These are phyloP conservation scores for Boletus rufocinnamomeus DNA, from an alignment of 768 basidiomycete species.

Conservation along the genomic window DNA sequence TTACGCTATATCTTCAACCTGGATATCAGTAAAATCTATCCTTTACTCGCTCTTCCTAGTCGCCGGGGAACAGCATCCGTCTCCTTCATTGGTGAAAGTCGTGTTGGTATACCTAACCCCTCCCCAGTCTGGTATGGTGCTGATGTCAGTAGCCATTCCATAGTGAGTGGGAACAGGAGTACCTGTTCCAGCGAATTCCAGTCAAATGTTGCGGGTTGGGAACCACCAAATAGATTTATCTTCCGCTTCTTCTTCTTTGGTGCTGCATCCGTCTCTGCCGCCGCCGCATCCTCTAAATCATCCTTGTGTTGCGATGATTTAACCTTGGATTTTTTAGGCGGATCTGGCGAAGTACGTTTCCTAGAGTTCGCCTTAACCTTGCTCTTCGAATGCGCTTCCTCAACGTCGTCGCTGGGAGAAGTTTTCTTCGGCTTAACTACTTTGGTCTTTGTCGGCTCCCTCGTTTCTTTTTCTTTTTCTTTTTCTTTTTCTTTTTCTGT, in stretches of 20 bases:
- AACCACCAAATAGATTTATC: constrained; percentile 58
- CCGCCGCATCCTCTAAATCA: constrained; percentile 17
- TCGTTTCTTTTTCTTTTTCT: constrained; percentile 25
- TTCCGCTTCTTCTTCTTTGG: constrained; percentile 72
- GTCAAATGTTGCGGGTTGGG: constrained; percentile 42
- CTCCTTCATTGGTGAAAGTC: constrained; percentile 66
- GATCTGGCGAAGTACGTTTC: constrained; percentile 25
- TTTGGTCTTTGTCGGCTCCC: constrained; percentile 34
- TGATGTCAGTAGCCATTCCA: neutral
- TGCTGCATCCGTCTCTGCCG: constrained; percentile 27
- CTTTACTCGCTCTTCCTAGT: constrained; percentile 30
- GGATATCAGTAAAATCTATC: constrained; percentile 10
- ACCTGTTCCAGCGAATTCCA: constrained; percentile 50
- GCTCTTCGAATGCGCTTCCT: constrained; percentile 14
- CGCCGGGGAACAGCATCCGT: constrained; percentile 51
- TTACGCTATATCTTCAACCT: neutral
- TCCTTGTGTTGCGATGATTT: constrained; percentile 19
- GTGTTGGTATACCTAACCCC: constrained; percentile 63
- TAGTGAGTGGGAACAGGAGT: constrained; percentile 10
- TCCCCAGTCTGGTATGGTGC: constrained; percentile 33
- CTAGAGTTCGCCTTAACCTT: constrained; percentile 20
- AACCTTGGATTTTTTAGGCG: constrained; percentile 23
- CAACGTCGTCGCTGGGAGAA: constrained; percentile 20
- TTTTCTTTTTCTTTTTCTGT: constrained; percentile 22
- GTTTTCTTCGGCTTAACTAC: constrained; percentile 27